Evolutionary conservation across 192 early-diverging fungal genomes (phyloP), one percentile per base, ranked within the genome.

Genomic region (Coemansia sp.): DNA sequence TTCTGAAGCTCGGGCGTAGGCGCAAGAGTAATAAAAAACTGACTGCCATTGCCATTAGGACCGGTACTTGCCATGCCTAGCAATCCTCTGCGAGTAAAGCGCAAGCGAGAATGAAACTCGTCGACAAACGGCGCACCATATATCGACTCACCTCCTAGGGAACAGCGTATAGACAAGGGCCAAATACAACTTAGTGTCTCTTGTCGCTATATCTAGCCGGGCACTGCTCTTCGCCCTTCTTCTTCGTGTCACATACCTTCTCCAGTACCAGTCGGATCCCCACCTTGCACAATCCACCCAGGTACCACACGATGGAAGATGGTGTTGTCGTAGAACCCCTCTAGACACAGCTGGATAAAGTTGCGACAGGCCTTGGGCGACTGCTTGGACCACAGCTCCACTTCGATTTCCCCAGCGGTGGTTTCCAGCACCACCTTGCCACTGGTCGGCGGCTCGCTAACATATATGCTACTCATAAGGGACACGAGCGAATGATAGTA

Each of bases 301-400:
- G 92, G 88, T 25, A 97, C 89, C 10, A 94, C 76, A 5, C 96
- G 89, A 76, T 98, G 96, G 63, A 98, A 96, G 15, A 94, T 90
- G 6, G 93, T 94, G 37, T 84, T 75, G 69, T 96, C 87, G 70
- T 95, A 97, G 68, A 95, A 95, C 5, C 94, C 90, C 72, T 98
- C 95, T 63, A 95, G 65, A 62, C 91, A 93, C 11, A 98, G 85
- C 70, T 98, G 96, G 12, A 98, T 80, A 87, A 98, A 98, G 79
- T 98, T 98, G n/a, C 95, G 86, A 66, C 90, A 90, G 10, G 96
- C 90, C 64, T 91, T 92, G 0, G 96, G 96, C 0, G 92, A 71
- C 74, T 98, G 95, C 66, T 96, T 96, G n/a, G 93, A 84, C 94
- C 95, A 98, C 34, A 97, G 87, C 74, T 97, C 94, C 19, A 98